Conservation (phyloP, 768 basidiomycete genomes). For the Lactarius indigo region DNA sequence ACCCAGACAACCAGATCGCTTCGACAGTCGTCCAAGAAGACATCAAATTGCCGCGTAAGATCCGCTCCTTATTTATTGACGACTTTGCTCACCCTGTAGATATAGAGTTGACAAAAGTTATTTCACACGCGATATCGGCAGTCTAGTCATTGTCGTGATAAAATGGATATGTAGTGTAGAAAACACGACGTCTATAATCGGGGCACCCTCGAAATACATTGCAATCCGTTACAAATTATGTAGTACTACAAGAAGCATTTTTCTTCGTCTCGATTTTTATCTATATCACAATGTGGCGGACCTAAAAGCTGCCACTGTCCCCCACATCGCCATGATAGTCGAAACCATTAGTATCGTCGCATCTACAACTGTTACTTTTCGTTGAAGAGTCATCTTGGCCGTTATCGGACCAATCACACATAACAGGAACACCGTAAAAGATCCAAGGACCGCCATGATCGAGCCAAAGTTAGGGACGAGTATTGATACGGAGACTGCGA, state of each 20-base stretch:
- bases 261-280: neutral
- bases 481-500: slow-evolving; percentile 69
- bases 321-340: slow-evolving; percentile 70
- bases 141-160: slow-evolving; percentile 34
- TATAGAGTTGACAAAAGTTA: slow-evolving; percentile 71
- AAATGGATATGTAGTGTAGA: slow-evolving; percentile 4
- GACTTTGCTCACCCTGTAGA: slow-evolving; percentile 10
- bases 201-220: neutral
- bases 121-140: slow-evolving; percentile 63
- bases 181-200: neutral
- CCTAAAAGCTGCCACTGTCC: slow-evolving; percentile 63
- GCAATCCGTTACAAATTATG: neutral
- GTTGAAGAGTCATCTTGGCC: slow-evolving; percentile 60
- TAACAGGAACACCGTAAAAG: slow-evolving; percentile 70
- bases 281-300: slow-evolving; percentile 27
- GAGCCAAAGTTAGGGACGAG: slow-evolving; percentile 75
- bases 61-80: slow-evolving; percentile 20
- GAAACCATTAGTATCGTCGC: slow-evolving; percentile 49
- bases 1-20: slow-evolving; percentile 86
- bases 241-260: neutral
- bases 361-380: slow-evolving; percentile 50
- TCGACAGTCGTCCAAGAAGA: slow-evolving; percentile 81
- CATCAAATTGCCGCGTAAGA: slow-evolving; percentile 76
- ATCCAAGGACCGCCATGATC: slow-evolving; percentile 87
- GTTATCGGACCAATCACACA: slow-evolving; percentile 62